Percentiles rank a stretch among this genome's conserved stretches.
Evolutionary conservation across 1,284 basidiomycete species (phyloP).

Genomic region (Caloboletus firmus): DNA sequence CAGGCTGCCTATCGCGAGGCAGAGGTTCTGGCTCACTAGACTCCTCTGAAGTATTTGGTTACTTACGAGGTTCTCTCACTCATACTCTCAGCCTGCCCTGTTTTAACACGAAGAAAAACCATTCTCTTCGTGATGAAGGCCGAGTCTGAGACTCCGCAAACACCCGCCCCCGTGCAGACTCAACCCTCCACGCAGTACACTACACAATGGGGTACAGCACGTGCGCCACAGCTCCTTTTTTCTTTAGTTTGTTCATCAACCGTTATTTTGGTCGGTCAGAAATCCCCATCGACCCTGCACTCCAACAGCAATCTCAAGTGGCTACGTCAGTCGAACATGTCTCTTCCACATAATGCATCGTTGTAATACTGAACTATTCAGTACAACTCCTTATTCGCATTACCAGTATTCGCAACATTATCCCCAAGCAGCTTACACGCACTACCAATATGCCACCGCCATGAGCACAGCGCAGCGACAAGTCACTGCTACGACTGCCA

Average conservation of each 20-base stretch:
- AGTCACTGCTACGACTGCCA: slow-evolving; percentile 22
- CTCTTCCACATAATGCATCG: neutral
- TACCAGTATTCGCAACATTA: slow-evolving; percentile 55
- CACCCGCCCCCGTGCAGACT: slow-evolving; percentile 31
- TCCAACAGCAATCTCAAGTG: slow-evolving; percentile 60
- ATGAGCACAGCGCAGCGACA: slow-evolving; percentile 29
- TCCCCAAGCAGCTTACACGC: slow-evolving; percentile 50
- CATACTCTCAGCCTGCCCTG: neutral
- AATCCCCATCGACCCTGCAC: slow-evolving; percentile 68
- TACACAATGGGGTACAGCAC: slow-evolving; percentile 45
- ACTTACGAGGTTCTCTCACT: neutral
- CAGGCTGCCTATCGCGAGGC: neutral
- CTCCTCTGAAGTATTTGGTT: neutral
- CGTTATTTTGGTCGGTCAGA: slow-evolving; percentile 37
- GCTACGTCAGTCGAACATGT: slow-evolving; percentile 39
- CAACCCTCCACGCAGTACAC: slow-evolving; percentile 31
- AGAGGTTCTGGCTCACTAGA: neutral
- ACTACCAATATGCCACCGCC: slow-evolving; percentile 49
- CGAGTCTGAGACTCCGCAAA: slow-evolving; percentile 37
- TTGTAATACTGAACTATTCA: slow-evolving; percentile 21
- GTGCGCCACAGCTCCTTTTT: slow-evolving; percentile 32
- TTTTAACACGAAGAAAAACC: no score
- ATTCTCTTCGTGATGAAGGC: slow-evolving; percentile 34
- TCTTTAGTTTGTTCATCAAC: neutral
- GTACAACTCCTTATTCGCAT: slow-evolving; percentile 43